Evolutionary conservation across 2,329 filamentous ascomycete species (phyloP).

Genomic region (Pyrenophora graminea): DNA sequence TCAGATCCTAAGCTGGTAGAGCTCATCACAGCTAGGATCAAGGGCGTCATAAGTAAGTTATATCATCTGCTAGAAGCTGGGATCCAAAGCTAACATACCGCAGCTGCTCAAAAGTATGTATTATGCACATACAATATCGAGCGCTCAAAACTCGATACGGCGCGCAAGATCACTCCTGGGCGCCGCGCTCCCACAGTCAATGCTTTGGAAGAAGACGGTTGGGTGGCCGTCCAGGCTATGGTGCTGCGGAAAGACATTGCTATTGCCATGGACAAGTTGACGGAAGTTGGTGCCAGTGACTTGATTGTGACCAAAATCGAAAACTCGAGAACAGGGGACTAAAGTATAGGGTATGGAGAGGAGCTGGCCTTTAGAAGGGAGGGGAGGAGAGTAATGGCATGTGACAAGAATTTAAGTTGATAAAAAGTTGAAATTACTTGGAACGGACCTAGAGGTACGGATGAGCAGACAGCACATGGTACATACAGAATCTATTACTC

Average conservation of each 20-base stretch:
- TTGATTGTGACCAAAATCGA: slow-evolving; percentile 85
- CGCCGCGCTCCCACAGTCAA: slow-evolving; percentile 92
- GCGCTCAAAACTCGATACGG: slow-evolving; percentile 67
- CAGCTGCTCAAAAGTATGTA: slow-evolving; percentile 85
- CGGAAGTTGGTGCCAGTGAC: slow-evolving; percentile 76
- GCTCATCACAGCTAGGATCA: slow-evolving; percentile 82
- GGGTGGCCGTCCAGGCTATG: slow-evolving; percentile 95
- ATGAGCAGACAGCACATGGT: too few relatives aligned
- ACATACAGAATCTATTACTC: too few relatives aligned
- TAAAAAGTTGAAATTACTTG: too few relatives aligned
- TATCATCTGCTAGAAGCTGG: not conserved
- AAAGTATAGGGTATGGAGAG: not conserved
- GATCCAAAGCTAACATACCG: slow-evolving; percentile 11
- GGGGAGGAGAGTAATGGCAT: too few relatives aligned
- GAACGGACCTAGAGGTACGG: too few relatives aligned
- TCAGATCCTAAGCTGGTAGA: slow-evolving; percentile 80
- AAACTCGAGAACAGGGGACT: slow-evolving; percentile 62
- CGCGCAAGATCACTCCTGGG: slow-evolving; percentile 81
- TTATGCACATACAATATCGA: slow-evolving; percentile 96
- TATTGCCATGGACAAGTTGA: slow-evolving; percentile 82
- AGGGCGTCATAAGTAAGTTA: slow-evolving; percentile 79
- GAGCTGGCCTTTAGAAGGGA: too few relatives aligned
- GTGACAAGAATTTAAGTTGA: too few relatives aligned
- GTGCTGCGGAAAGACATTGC: slow-evolving; percentile 87
- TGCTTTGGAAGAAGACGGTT: slow-evolving; percentile 82